Evolutionary conservation across 2,329 filamentous ascomycete species (phyloP).

Genomic region (Fusarium palustre): DNA sequence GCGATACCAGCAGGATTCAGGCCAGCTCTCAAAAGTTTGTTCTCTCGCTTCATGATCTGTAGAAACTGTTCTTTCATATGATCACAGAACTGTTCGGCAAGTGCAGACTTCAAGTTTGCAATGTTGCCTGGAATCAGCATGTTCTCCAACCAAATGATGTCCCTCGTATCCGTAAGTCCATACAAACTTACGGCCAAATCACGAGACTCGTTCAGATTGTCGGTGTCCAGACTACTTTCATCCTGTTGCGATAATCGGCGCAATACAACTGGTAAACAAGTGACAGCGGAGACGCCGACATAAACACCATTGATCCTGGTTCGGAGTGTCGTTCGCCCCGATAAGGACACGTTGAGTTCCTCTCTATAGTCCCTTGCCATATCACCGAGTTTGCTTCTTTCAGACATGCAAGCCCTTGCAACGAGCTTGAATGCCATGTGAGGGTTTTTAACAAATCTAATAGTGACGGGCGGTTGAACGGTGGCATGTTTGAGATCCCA

Average conservation of each 20-base stretch:
- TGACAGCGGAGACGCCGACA: not conserved
- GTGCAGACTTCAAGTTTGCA: not conserved
- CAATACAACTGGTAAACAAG: not conserved
- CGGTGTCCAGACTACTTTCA: no score
- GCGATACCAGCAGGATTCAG: not conserved
- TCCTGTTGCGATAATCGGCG: no score
- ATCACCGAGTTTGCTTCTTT: not conserved
- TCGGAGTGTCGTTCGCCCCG: not conserved
- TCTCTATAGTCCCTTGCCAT: not conserved
- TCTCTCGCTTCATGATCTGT: not conserved
- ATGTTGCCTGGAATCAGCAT: slow-evolving; percentile 8
- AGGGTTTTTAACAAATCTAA: no score
- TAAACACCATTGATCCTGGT: not conserved
- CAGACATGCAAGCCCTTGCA: not conserved
- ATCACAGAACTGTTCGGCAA: not conserved
- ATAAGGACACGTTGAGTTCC: not conserved
- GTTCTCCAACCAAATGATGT: not conserved
- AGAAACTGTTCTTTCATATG: no score
- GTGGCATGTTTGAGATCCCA: no score
- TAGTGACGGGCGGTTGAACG: no score
- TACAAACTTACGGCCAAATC: no score
- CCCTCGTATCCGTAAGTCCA: no score
- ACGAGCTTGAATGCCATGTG: no score
- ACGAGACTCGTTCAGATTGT: no score
- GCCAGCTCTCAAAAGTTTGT: not conserved